Evolutionary conservation across 768 basidiomycete species (phyloP), one percentile per base, ranked within the genome.

Genomic region (Cyathus striatus): DNA sequence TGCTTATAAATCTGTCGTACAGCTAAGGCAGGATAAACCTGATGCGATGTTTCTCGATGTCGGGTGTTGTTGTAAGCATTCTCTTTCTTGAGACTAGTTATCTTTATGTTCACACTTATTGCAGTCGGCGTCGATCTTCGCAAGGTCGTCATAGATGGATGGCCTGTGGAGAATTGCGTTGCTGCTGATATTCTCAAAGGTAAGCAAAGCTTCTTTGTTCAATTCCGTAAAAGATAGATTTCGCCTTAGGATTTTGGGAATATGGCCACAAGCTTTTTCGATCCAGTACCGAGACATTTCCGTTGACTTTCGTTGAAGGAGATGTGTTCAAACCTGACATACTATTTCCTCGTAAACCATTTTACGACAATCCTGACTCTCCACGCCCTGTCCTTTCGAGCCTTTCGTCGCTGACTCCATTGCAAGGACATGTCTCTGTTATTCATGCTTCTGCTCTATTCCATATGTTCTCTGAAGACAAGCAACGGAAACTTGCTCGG

Each of bases 241-340:
- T 37, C 20, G 3, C 3, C 12, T 37, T 42, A 83, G 81, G 62
- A 9, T 78, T 79, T 47, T 84, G 81, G 81, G 66, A 76, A 3
- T 64, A 74, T 3, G 83, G 83, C 1, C 81, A 85, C 48, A 64
- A 74, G 32, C 64, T 86, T 13, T 86, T 83, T 62, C 68, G 57
- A 39, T 68, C 74, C 3, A 77, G 65, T 0, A 69, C 73, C 0
- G 60, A 70, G 30, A 66, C 70, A 0, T 83, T 79, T 57, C 76
- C 78, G 1, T 76, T 68, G 0, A 55, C 63, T 0, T 85, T 86
- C 53, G 41, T 85, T 14, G 58, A 66, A 10, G 83, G 82, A 1
- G 71, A 86, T 46, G 65, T 58, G 0, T 72, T 85, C 37, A 68
- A 81, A 45, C 58, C 69, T 5, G 44, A 48, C 1, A 62, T 75